Base-by-base conservation (phyloP, 148 eudicot species). In the Heliosperma pusillum region DNA sequence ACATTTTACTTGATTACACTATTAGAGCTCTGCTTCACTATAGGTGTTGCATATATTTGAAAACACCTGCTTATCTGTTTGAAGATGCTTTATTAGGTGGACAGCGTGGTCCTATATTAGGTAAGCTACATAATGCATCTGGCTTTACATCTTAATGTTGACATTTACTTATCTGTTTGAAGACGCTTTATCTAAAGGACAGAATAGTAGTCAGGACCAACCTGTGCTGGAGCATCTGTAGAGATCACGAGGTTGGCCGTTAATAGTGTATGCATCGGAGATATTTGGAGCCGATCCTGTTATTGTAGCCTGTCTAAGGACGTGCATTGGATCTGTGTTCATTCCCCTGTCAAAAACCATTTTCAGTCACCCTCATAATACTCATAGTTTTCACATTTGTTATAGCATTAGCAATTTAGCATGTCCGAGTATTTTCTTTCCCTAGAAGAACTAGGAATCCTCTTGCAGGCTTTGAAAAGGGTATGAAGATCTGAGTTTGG, bases 221-320 rank as follows among this genome's bases (percentile, higher is more conserved):
- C 98, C 97, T 91, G 78, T 72, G 74, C 79, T 84, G 7, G 98
- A 94, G 74, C 98, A 94, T 79, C 64, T 66, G 83, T 82, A 85
- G 47, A 94, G 88, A 77, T 87, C 97, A 40, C 97, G 96, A 45
- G 98, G 98, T 73, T 94, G 90, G 61, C 93, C 97, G 17, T 91
- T 90, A 17, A 94, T 90, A 65, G 97, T 94, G 58, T 80, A 88
- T 50, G 98, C 97, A 79, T 94, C 87, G 15, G 98, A 94, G 22
- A 90, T 81, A 71, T 87, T 90, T 21, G 98, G 92, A 79, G 86
- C 93, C 53, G 85, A 90, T 72, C 98, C 98, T 16, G 89, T 90
- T 66, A 85, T 82, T 1, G 77, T 70, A n/a, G 97, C 88, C 62
- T 83, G 97, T 74, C 77, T 74, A 64, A 82, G 80, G 47, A 92